Conservation (phyloP, 208 protist species). For the Porcisia hertigi region DNA sequence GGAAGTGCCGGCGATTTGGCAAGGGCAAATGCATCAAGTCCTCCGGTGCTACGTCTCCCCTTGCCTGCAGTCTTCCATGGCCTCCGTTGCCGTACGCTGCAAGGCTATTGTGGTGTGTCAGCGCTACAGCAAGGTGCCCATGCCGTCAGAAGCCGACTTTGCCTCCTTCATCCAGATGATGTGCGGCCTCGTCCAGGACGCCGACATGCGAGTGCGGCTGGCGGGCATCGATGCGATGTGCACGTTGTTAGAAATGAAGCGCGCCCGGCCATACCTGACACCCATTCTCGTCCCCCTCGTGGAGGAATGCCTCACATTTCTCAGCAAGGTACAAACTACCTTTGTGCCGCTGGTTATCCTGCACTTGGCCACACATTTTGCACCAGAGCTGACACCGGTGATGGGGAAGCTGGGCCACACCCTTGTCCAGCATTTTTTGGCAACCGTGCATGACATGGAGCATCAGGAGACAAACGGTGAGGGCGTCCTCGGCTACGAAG, state of each 20-base stretch:
- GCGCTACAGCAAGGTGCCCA: constrained; percentile 85
- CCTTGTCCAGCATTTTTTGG: constrained; percentile 80
- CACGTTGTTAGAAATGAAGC: constrained; percentile 84
- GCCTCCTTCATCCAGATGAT: constrained; percentile 80
- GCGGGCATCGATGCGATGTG: constrained; percentile 84
- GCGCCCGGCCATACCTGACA: constrained; percentile 60
- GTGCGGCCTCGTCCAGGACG: constrained; percentile 61
- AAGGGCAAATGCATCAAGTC: constrained; percentile 75
- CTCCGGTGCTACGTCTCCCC: constrained; percentile 80
- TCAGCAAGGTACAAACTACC: constrained; percentile 83
- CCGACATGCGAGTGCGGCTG: constrained; percentile 77
- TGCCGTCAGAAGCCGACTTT: constrained; percentile 69
- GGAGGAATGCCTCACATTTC: constrained; percentile 82
- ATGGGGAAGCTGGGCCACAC: constrained; percentile 73
- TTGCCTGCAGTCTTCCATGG: constrained; percentile 48
- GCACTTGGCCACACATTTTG: constrained; percentile 87
- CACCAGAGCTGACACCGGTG: constrained; percentile 75
- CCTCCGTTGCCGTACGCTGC: constrained; percentile 65
- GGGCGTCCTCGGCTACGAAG: constrained; percentile 6
- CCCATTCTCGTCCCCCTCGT: constrained; percentile 76
- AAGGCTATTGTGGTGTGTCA: constrained; percentile 84
- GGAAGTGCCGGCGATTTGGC: constrained; percentile 68
- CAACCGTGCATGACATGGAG: constrained; percentile 75
- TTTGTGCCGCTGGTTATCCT: constrained; percentile 82
- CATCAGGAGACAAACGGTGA: constrained; percentile 36